phyloP scores from a whole-genome alignment of 108 stramenopile species.

The Schizochytrium sp. region DNA sequence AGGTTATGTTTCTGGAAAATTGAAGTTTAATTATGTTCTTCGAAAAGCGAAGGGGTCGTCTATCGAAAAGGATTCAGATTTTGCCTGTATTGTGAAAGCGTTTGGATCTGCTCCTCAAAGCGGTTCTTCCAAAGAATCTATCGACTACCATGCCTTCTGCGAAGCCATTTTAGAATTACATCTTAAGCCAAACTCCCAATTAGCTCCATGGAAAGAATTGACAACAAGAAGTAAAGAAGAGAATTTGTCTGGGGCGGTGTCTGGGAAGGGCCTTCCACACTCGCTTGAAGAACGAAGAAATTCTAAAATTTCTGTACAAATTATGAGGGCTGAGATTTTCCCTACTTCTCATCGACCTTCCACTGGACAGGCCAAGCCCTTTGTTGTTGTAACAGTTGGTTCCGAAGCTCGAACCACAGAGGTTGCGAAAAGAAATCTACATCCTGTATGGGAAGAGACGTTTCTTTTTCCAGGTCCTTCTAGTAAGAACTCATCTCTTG shows the following conservation, averaged over 20 bases:
- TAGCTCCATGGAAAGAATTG: too few relatives aligned
- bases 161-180: background rate
- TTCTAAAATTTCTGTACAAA: background rate
- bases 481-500: background rate
- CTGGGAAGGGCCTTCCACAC: background rate
- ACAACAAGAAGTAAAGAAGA: too few relatives aligned
- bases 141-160: background rate
- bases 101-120: background rate
- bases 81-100: background rate
- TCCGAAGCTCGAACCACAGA: background rate
- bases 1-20: background rate
- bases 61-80: too few relatives aligned
- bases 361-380: conserved; percentile 36
- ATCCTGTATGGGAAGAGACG: conserved; percentile 21
- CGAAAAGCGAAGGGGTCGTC: background rate
- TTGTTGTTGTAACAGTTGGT: background rate
- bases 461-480: background rate
- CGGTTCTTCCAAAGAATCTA: too few relatives aligned
- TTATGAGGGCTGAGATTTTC: conserved; percentile 9
- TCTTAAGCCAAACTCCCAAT: background rate
- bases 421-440: background rate
- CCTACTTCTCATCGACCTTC: background rate
- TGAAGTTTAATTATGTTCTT: background rate
- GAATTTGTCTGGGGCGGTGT: too few relatives aligned
- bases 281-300: background rate